Evolutionary conservation across 1,284 basidiomycete species (phyloP), one percentile per base, ranked within the genome.

Genomic region (Apiotrichum veenhuisii): DNA sequence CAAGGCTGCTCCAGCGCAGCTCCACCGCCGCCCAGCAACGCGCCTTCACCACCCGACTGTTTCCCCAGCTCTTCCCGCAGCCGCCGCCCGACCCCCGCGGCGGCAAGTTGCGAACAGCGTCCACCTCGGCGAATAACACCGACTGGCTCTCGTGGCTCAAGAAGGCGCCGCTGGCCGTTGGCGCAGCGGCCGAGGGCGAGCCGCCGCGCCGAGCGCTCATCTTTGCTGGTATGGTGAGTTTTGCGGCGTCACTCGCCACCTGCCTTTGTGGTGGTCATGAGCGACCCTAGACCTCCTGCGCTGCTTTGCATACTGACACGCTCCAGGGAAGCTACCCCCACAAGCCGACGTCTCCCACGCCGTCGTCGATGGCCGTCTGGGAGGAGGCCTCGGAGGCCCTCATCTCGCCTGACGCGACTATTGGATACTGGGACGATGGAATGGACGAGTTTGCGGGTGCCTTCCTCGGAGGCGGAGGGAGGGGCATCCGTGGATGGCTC

Each of bases 271-370:
- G n/a, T n/a, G n/a, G n/a, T n/a, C n/a, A n/a, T n/a, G n/a, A n/a
- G n/a, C n/a, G n/a, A n/a, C n/a, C n/a, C n/a, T n/a, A n/a, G n/a
- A n/a, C n/a, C n/a, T n/a, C n/a, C n/a, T n/a, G n/a, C n/a, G n/a
- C n/a, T n/a, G n/a, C n/a, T n/a, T n/a, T n/a, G n/a, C n/a, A n/a
- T n/a, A n/a, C n/a, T n/a, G n/a, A n/a, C n/a, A 62, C 54, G 20
- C 27, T 18, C 23, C 58, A 77, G 75, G 74, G 74, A 5, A 73
- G 72, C 52, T 77, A 74, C 56, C 75, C 75, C 1, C 75, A 77
- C 58, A 75, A 71, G 5, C 75, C 75, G 5, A 49, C 64, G 38
- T 67, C 70, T 5, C 74, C 75, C 4, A 76, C 75, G 1, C 65
- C 65, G 3, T 66, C 72, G 9, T 75, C 73, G 14, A 55, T 77